Base-by-base conservation (phyloP, 2,329 filamentous ascomycete species). In the Proliferodiscus dingleyae region DNA sequence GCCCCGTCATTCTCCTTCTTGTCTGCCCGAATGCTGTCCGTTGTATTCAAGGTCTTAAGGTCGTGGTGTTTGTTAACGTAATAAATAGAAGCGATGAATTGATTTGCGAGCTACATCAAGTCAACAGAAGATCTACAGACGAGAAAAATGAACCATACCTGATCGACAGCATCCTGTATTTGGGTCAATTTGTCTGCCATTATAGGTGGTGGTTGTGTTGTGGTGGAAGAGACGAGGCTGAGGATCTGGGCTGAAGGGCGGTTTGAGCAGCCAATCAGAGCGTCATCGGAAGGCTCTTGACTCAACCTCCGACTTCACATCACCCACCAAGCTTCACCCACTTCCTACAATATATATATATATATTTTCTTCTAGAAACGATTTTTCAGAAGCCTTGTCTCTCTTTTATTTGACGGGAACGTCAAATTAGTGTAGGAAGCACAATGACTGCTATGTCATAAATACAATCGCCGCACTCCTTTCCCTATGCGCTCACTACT, bases 141-240 rank as follows among this genome's bases (percentile, higher is more conserved):
- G 10, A 15, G 16, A 36, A 41, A 13, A n/a, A n/a, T 28, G 45
- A 37, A 10, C 37, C 66, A 26, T 69, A 87, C 87, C 75, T 89
- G 81, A 61, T 93, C 87, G 50, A 91, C 79, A 66, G 86, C 83
- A 70, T 93, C 87, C 67, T 94, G 88, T 47, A 93, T 73, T 65
- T 93, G 87, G 1, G 88, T 91, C 47, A 94, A 74, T 51, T 84
- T 75, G 63, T 94, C 88, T 22, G 77, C 77, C 81, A 89, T 89
- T 43, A 8, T 13, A 10, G 33, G 22, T 24, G 30, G 19, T 40
- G 39, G 28, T 16, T 44, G 43, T 39, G 18, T 40, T 43, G 24
- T 22, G 32, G n/a, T n/a, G n/a, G n/a, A n/a, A 32, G 29, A 15
- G 41, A 46, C 47, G 26, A 50, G 47, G 47, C 49, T 51, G 46